phyloP scores from a whole-genome alignment of 2,329 filamentous ascomycete species.

The Xylariaceae sp. region DNA sequence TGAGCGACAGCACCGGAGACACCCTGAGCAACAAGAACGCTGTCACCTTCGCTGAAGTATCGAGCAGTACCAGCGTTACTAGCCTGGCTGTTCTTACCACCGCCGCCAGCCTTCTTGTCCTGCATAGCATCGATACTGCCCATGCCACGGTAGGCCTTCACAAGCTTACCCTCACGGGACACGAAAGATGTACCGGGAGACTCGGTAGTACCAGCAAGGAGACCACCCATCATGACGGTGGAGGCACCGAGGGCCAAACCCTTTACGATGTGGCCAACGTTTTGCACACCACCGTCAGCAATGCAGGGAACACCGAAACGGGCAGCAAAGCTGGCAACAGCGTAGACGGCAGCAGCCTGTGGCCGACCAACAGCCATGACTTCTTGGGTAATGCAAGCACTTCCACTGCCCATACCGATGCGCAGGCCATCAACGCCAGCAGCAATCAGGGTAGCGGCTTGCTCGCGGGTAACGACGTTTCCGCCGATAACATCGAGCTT shows the following conservation, averaged over 20 bases:
- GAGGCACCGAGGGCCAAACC: constrained; percentile 89
- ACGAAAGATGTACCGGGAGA: constrained; percentile 96
- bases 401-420: constrained; percentile 98
- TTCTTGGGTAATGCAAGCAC: constrained; percentile 97
- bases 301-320: constrained; percentile 97
- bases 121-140: constrained; percentile 99
- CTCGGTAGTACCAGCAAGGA: constrained; percentile 94
- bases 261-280: constrained; percentile 98
- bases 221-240: constrained; percentile 98
- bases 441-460: constrained; percentile 86
- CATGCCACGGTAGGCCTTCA: constrained; percentile 99
- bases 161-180: constrained; percentile 91
- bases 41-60: constrained; percentile 97
- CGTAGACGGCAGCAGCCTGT: constrained; percentile 88
- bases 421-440: constrained; percentile 93
- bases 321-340: constrained; percentile 81
- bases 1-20: constrained; percentile 83
- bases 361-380: constrained; percentile 98
- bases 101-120: constrained; percentile 87
- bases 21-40: constrained; percentile 91
- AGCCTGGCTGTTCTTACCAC: constrained; percentile 66
- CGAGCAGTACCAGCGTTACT: constrained; percentile 93
- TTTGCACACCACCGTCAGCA: constrained; percentile 95
- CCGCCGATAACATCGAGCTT: constrained; percentile 90
- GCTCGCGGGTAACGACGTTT: constrained; percentile 96